Evolutionary conservation across 345 rosid genomes (phyloP), one percentile per base, ranked within the genome.

Genomic region (Bruguiera sexangula): DNA sequence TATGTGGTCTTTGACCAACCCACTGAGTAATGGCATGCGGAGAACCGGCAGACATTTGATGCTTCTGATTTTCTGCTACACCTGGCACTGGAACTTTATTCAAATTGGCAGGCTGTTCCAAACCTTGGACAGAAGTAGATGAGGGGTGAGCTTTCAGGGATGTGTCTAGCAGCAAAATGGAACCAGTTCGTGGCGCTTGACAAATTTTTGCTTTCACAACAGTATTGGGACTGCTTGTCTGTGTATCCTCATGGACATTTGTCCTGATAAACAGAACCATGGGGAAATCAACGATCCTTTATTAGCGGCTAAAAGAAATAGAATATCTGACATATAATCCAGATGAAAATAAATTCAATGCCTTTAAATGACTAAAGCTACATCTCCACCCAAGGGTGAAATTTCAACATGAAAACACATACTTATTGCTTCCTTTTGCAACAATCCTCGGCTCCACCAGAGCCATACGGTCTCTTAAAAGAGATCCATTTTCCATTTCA

Each of bases 1-100:
- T 95, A 67, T 85, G 89, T 27, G 86, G 92, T 73, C 97, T 94
- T 85, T 89, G 98, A 78, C 97, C 93, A 66, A 74, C 94, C 98
- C 99, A 95, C 64, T 90, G 89, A 63, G 96, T 86, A 88, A 90
- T 90, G 31, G 93, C 82, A 69, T 78, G 90, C 57, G 92, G 83
- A 78, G 97, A 85, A 78, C 85, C 82, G 55, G 86, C 63, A 69
- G 88, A 68, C 51, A 71, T 51, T 22, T 75, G 75, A 74, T 74
- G 78, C 68, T 72, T 86, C 78, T 80, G 75, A 78, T 76, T 77
- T 75, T 77, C 82, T 60, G 80, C 74, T 73, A 75, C 50, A 73
- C 81, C 85, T 54, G 72, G 72, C 22, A 74, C 68, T 65, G 69
- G 66, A 39, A 81, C 66, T 69, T 79, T 87, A 77, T 76, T 78